phyloP scores from a whole-genome alignment of 1,139 yeast species.

The Pichia sp. region DNA sequence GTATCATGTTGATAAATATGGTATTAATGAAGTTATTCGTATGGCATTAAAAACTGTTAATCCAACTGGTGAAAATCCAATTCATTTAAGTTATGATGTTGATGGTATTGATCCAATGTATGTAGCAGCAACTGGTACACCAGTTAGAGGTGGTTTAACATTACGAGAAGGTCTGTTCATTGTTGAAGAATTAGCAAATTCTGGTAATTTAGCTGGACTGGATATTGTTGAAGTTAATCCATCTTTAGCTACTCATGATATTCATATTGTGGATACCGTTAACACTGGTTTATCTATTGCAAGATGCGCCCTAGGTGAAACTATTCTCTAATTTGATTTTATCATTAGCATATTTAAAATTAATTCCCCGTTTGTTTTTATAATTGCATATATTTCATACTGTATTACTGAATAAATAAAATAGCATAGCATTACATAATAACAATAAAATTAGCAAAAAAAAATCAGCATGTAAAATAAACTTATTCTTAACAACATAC shows the following conservation, averaged over 20 bases:
- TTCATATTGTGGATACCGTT: constrained; percentile 77
- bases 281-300: constrained; percentile 88
- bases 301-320: constrained; percentile 92
- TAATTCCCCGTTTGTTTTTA: no score
- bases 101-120: constrained; percentile 93
- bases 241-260: constrained; percentile 70
- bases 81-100: constrained; percentile 90
- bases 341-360: no score
- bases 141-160: constrained; percentile 93
- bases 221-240: constrained; percentile 97
- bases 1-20: constrained; percentile 94
- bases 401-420: no score
- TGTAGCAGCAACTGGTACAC: constrained; percentile 97
- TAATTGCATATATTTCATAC: no score
- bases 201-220: constrained; percentile 78
- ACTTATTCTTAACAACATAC: no score
- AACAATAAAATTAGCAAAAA: no score
- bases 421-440: no score
- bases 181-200: constrained; percentile 86
- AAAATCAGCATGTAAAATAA: no score
- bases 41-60: constrained; percentile 81
- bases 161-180: constrained; percentile 90
- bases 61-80: constrained; percentile 68
- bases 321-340: constrained; percentile 45
- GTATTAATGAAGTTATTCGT: constrained; percentile 85